phyloP scores from a whole-genome alignment of 495 filamentous ascomycete species.

The Filosporella fistucella region DNA sequence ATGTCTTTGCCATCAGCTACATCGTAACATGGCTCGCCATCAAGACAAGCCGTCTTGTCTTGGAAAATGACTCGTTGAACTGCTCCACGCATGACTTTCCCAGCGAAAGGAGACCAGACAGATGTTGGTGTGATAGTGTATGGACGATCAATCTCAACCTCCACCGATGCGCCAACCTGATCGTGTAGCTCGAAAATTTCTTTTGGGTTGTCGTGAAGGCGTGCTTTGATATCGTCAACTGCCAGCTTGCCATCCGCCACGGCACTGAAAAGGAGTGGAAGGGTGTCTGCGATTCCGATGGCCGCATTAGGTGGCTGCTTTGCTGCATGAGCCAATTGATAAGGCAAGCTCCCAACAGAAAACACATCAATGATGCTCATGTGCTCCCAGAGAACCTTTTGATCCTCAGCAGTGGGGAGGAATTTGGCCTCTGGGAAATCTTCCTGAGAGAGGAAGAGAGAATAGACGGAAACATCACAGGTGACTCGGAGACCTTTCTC shows the following conservation, averaged over 20 bases:
- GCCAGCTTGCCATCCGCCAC: slow-evolving; percentile 72
- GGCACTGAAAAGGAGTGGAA: slow-evolving; percentile 75
- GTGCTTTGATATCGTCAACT: slow-evolving; percentile 64
- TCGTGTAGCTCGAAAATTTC: slow-evolving; percentile 85
- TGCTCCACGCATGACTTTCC: slow-evolving; percentile 64
- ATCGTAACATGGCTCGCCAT: slow-evolving; percentile 57
- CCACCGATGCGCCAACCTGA: slow-evolving; percentile 67
- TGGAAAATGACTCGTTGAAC: slow-evolving; percentile 79
- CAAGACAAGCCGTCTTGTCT: slow-evolving; percentile 70
- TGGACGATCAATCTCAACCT: slow-evolving; percentile 69
- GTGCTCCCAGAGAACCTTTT: slow-evolving; percentile 76
- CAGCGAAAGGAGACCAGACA: slow-evolving; percentile 72
- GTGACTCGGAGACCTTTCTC: slow-evolving; percentile 80
- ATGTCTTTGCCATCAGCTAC: slow-evolving; percentile 65
- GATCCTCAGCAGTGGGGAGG: slow-evolving; percentile 67
- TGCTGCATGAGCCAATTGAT: slow-evolving; percentile 62
- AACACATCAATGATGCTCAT: slow-evolving; percentile 76
- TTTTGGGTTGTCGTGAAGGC: slow-evolving; percentile 78
- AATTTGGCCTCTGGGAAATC: slow-evolving; percentile 66
- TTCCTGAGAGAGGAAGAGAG: slow-evolving; percentile 73
- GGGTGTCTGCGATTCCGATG: slow-evolving; percentile 70
- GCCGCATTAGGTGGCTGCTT: slow-evolving; percentile 43
- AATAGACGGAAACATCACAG: slow-evolving; percentile 78
- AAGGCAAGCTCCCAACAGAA: slow-evolving; percentile 78
- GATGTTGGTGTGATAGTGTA: slow-evolving; percentile 49